Percentiles rank a stretch among this genome's conserved stretches.
phyloP scores from a whole-genome alignment of 176 grass and related monocot species.

The Cenchrus americanus region DNA sequence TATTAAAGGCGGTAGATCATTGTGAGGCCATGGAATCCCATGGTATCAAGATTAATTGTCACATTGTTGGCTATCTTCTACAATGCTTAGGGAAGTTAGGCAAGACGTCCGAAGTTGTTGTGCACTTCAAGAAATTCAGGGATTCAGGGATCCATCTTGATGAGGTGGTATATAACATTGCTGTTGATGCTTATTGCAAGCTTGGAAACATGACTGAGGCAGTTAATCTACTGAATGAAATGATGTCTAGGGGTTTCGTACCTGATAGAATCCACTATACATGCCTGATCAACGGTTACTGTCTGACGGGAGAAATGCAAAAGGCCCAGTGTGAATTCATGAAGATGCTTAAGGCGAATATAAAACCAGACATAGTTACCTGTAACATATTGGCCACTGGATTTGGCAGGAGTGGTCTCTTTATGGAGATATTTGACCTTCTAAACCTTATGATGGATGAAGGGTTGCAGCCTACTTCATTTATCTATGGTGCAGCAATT shows the following conservation, averaged over 20 bases:
- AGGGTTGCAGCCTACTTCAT: conserved; percentile 68
- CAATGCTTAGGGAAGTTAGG: conserved; percentile 59
- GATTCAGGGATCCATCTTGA: conserved; percentile 61
- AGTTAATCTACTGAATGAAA: conserved; percentile 69
- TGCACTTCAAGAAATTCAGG: conserved; percentile 62
- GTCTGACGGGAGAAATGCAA: conserved; percentile 60
- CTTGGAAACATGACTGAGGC: conserved; percentile 62
- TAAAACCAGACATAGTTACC: conserved; percentile 70
- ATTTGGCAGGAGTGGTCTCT: conserved; percentile 61
- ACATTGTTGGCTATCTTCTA: conserved; percentile 61
- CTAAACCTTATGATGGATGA: conserved; percentile 66
- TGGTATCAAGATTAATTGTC: conserved; percentile 57
- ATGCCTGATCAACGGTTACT: conserved; percentile 76
- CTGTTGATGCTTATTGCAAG: conserved; percentile 66
- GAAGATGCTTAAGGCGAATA: conserved; percentile 62
- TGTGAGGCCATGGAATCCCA: conserved; percentile 60
- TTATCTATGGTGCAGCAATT: conserved; percentile 55
- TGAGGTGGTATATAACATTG: conserved; percentile 74
- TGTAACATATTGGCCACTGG: conserved; percentile 72
- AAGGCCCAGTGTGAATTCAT: conserved; percentile 61
- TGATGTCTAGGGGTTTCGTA: conserved; percentile 53
- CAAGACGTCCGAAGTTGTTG: conserved; percentile 52
- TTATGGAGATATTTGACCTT: conserved; percentile 63
- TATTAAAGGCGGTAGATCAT: conserved; percentile 59
- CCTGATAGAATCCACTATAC: conserved; percentile 88